Conservation (phyloP, 441 rosid genomes). For the Isatis lusitanica region DNA sequence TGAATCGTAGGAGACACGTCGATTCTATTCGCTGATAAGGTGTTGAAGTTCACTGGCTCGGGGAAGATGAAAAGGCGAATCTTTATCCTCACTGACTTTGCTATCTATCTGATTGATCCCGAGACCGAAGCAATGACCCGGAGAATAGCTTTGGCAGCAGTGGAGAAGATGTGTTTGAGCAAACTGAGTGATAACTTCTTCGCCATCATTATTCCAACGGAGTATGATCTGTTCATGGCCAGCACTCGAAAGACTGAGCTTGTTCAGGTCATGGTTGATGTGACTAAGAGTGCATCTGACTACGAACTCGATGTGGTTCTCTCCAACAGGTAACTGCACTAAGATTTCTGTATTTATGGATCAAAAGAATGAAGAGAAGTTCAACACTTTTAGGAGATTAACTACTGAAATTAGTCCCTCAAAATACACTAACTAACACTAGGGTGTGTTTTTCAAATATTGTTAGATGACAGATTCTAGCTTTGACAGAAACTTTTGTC, state of each 20-base stretch:
- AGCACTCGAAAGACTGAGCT: slow-evolving; percentile 91
- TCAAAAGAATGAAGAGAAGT: neutral
- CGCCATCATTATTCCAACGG: slow-evolving; percentile 80
- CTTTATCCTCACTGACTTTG: slow-evolving; percentile 75
- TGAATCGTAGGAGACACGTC: slow-evolving; percentile 60
- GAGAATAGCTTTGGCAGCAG: slow-evolving; percentile 75
- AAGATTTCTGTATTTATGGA: neutral
- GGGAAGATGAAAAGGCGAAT: slow-evolving; percentile 87
- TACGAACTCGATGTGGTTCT: slow-evolving; percentile 78
- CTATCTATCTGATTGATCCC: slow-evolving; percentile 84
- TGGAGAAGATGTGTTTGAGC: slow-evolving; percentile 80
- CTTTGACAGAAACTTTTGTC: neutral
- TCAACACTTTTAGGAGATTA: neutral
- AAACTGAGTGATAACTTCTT: slow-evolving; percentile 89
- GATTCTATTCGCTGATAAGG: slow-evolving; percentile 82
- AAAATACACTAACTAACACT: neutral
- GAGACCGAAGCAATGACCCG: slow-evolving; percentile 73
- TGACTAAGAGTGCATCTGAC: slow-evolving; percentile 67
- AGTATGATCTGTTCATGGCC: slow-evolving; percentile 92
- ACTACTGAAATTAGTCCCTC: neutral
- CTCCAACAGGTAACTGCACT: slow-evolving; percentile 64
- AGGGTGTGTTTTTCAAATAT: neutral
- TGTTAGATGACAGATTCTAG: neutral
- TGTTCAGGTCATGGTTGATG: slow-evolving; percentile 76
- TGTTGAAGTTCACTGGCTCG: slow-evolving; percentile 81